Conservation (phyloP, 2,329 filamentous ascomycete genomes). For the Xylariaceae sp. region DNA sequence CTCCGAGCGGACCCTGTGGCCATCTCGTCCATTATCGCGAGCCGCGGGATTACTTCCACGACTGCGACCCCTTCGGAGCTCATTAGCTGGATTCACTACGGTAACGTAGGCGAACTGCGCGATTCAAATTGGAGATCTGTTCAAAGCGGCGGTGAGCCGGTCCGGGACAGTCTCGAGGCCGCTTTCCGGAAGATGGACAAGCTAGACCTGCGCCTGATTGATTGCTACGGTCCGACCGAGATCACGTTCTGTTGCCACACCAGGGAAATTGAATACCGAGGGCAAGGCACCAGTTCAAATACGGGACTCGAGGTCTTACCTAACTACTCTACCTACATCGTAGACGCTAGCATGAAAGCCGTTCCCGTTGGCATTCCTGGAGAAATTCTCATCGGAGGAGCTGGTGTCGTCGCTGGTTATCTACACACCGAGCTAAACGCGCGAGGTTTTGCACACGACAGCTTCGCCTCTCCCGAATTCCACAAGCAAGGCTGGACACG, state of each 20-base stretch:
- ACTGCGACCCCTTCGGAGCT: constrained; percentile 41
- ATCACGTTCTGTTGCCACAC: constrained; percentile 9
- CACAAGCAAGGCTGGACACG: constrained; percentile 29
- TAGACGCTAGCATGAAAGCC: constrained; percentile 34
- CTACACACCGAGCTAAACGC: constrained; percentile 30
- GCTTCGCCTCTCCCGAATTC: constrained; percentile 23
- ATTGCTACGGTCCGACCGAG: constrained; percentile 35
- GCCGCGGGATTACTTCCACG: constrained; percentile 34
- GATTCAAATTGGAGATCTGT: constrained; percentile 11
- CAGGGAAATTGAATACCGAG: constrained; percentile 2
- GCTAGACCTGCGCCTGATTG: constrained; percentile 12
- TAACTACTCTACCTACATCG: constrained; percentile 40
- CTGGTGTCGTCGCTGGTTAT: constrained; percentile 42
- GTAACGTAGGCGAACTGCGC: constrained; percentile 3
- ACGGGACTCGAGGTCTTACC: not conserved
- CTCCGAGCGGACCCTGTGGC: constrained; percentile 34
- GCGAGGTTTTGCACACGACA: constrained; percentile 4
- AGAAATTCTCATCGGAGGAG: constrained; percentile 41
- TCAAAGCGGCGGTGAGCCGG: constrained; percentile 21
- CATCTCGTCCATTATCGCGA: constrained; percentile 36
- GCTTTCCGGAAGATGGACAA: constrained; percentile 16
- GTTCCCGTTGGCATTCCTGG: constrained; percentile 38
- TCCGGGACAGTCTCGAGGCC: constrained; percentile 6
- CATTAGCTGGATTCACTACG: constrained; percentile 29
- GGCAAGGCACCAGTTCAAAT: not conserved